Base-by-base conservation (phyloP, 116 monocot genomes). In the Thalassia testudinum region DNA sequence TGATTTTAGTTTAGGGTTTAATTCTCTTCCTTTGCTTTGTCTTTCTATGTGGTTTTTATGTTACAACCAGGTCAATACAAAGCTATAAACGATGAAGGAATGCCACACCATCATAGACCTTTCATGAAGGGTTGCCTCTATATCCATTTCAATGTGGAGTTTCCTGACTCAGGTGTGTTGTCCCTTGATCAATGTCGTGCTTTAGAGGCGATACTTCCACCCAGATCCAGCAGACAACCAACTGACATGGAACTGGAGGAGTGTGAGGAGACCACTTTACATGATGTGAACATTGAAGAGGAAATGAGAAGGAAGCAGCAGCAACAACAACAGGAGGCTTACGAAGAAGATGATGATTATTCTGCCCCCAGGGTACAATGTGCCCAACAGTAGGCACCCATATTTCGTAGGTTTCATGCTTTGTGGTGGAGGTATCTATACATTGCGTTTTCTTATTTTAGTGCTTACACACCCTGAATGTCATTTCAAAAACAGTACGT, bases 51-150 rank as follows among this genome's bases (percentile, higher is more conserved):
- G 18, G 18, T 20, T 17, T 60, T 15, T 13, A 15, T 2, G 4
- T 67, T 54, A 24, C 21, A 47, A 42, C 38, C 67, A 92, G 92
- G 62, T 59, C 92, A 92, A 70, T 61, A 72, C 24, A 92, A 86
- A 60, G 79, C 83, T 26, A 75, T 92, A 27, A 71, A 86, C 26
- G 80, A 86, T 24, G 92, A 92, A 52, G 92, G 92, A 14, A 86
- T 86, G 86, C 86, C 92, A 7, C 77, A 92, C 40, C 57, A 82
- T 25, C 70, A 67, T 62, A 62, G 77, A 49, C 77, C 82, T 12
- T 83, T 86, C 65, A 77, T 86, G 77, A 92, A 75, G 47, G 92
- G 92, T n/a, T 65, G 72, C 19, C 67, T 92, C 19, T 92, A 80
- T 65, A 73, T 92, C 57, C 66, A 83, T 30, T 92, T 86, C 79